Percentiles rank a stretch among this genome's conserved stretches.
These are phyloP conservation scores for Penicillium salamii DNA, from an alignment of 495 filamentous ascomycete species.

Conservation along the genomic window DNA sequence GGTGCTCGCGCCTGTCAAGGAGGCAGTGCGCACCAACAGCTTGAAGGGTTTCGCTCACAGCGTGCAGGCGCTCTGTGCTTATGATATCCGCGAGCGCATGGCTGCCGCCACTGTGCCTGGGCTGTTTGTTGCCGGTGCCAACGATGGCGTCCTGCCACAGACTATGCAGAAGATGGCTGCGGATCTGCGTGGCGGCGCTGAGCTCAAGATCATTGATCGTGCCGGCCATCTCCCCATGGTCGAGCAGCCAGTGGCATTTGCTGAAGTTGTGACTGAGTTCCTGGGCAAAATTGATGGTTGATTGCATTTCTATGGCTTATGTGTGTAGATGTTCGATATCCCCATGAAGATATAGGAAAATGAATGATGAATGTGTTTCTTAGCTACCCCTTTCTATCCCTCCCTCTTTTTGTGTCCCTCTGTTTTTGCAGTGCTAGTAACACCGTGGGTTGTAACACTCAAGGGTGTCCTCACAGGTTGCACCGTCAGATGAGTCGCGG, in stretches of 20 bases:
- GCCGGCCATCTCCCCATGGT: conserved; percentile 84
- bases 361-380: background rate
- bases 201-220: conserved; percentile 57
- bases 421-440: no score
- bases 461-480: no score
- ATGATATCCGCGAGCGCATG: conserved; percentile 68
- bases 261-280: conserved; percentile 55
- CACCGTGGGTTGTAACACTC: no score
- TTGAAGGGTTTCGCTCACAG: conserved; percentile 66
- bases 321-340: background rate
- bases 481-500: no score
- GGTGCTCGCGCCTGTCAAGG: conserved; percentile 49
- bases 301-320: conserved; percentile 3
- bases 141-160: conserved; percentile 71
- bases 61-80: conserved; percentile 72
- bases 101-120: conserved; percentile 54
- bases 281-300: conserved; percentile 35
- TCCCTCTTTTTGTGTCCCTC: background rate
- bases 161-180: conserved; percentile 73
- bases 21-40: conserved; percentile 61
- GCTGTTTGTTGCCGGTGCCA: conserved; percentile 65
- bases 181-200: conserved; percentile 50
- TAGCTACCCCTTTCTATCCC: background rate
- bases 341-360: background rate
- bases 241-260: conserved; percentile 67